Base-by-base conservation (phyloP, 1,139 yeast species). In the Candida pseudoviswanathii region DNA sequence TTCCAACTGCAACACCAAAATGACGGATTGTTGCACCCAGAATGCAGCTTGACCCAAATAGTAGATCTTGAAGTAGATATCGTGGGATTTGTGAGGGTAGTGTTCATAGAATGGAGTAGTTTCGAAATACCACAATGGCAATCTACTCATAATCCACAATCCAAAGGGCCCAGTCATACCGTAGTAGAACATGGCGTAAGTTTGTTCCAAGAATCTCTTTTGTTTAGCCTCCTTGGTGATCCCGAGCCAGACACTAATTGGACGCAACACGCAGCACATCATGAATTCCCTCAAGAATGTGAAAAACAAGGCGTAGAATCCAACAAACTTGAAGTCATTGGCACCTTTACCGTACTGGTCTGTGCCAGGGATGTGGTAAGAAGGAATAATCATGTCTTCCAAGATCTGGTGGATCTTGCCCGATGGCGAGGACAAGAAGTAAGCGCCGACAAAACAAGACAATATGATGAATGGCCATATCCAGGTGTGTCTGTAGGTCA, bases 1-100 rank as follows among this genome's bases (percentile, higher is more conserved):
- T 68, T 94, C 99, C 54, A 94, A 78, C 67, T 89, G 96, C 57
- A 95, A 75, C 49, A 85, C 71, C 54, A 94, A 75, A 27, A 94
- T 86, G 40, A 89, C 83, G 1, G 95, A 86, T 70, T 94, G 99
- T 71, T 94, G 99, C 16, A 91, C 85, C 99, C 99, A 94, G 68
- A 90, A 94, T 2, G 97, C 89, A 5, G 98, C 97, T 72, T 94
- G 99, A 38, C 90, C 84, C 56, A 94, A 75, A 67, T 94, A 95
- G 65, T 87, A 95, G 16, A 84, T 65, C 71, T 94, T 94, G 72
- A 88, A 88, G 53, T 78, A 73, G 53, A 76, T 78, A 51, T 82
- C 85, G 63, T 89, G 91, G 36, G 87, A 78, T 54, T 81, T 77
- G 70, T 95, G 98, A 9, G 99, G 99, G 65, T 87, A 94, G 31